Conservation (phyloP, 2,329 filamentous ascomycete genomes). For the Cladobotryum mycophilum region DNA sequence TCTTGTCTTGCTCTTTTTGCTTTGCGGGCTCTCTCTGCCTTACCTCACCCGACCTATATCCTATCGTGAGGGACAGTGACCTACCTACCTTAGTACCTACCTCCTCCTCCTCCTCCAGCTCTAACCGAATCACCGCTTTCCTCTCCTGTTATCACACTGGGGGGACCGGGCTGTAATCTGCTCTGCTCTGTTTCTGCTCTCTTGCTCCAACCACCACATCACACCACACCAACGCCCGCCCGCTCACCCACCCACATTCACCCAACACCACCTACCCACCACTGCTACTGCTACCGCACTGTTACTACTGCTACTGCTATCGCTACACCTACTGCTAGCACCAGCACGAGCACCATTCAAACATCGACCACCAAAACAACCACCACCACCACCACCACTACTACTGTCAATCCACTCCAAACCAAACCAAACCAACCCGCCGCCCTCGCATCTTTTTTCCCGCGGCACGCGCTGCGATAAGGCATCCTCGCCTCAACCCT, state of each 20-base stretch:
- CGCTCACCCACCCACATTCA: neutral
- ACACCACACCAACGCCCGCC: neutral
- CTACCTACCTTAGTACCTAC: no score
- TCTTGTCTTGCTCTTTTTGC: neutral
- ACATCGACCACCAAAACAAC: constrained; percentile 8
- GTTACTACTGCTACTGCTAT: constrained; percentile 7
- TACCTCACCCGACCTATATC: no score
- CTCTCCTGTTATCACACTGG: no score
- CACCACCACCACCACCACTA: neutral
- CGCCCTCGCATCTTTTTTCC: constrained; percentile 10
- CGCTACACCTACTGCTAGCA: neutral
- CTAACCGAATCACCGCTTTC: no score
- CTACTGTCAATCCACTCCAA: constrained; percentile 9
- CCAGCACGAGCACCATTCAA: constrained; percentile 8
- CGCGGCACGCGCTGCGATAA: constrained; percentile 20
- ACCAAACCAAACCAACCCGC: constrained; percentile 6
- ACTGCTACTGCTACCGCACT: constrained; percentile 1
- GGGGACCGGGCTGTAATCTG: neutral
- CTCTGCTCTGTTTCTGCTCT: no score
- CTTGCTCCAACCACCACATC: neutral
- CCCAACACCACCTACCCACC: neutral
- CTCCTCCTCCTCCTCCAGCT: no score
- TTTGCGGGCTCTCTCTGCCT: no score
- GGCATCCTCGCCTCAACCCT: constrained; percentile 11
- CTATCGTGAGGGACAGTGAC: no score